Base-by-base conservation (phyloP, 768 basidiomycete species). In the Hortiboletus flavorubellus region DNA sequence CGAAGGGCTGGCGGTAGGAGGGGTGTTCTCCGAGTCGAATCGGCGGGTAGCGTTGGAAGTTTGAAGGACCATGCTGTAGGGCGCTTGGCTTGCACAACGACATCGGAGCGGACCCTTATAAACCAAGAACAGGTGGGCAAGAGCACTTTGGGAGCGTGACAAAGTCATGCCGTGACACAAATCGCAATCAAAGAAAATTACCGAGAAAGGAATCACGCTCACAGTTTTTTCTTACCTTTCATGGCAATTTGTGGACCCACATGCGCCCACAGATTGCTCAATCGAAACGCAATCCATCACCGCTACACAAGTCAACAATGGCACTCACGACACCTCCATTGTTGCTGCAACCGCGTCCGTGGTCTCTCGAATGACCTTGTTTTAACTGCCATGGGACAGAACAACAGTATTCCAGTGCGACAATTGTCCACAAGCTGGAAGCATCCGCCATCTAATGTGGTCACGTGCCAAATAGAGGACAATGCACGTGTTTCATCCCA, bases 11-110 rank as follows among this genome's bases (percentile, higher is more conserved):
- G 54, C 4, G 7, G 59, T 48, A 3, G 71, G 72, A 15, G 73
- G 73, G 0, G 66, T 67, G 56, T 77, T 76, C 53, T 76, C 75
- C 5, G 62, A 51, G 46, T 72, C 59, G 11, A 26, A 41, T 41
- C 58, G 56, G 26, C 70, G 71, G 12, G 68, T 12, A 35, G 49
- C 54, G 54, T 62, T 61, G 39, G 61, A 34, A 12, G 62, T 39
- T 21, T 66, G 62, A 35, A 62, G 55, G 44, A 66, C 64, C 76
- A 77, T 65, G 53, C 26, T 48, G 56, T 5, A 30, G 50, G 2
- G 30, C 2, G 46, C 12, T 21, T 29, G 29, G 1, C 16, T 39
- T 34, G 49, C n/a, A 2, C 30, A 30, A 23, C 16, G 45, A n/a
- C 59, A 58, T 61, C 14, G 33, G 49, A 15, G 9, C 42, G 54